Conservation (phyloP, 192 early-diverging fungal genomes). For the Linnemannia exigua region DNA sequence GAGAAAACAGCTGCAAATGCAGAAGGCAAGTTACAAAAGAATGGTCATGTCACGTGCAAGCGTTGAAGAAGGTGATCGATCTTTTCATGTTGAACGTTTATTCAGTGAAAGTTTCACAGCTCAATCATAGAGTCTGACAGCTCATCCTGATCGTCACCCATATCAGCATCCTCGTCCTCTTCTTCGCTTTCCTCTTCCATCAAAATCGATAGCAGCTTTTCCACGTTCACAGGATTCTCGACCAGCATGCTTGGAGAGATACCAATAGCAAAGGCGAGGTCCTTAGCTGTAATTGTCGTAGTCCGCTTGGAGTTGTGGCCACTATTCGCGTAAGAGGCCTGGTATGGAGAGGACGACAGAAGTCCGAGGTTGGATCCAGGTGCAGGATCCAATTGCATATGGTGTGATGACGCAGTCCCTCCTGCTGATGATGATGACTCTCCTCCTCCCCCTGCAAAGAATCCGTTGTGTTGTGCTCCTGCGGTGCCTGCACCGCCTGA, state of each 20-base stretch:
- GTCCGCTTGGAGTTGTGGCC: conserved; percentile 26
- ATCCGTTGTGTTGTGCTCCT: conserved; percentile 9
- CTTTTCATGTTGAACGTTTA: background rate
- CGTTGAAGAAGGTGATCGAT: background rate
- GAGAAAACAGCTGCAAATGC: background rate
- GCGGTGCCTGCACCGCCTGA: conserved; percentile 1
- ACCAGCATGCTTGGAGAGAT: conserved; percentile 75
- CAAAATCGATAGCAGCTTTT: conserved; percentile 63
- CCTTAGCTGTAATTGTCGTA: conserved; percentile 63
- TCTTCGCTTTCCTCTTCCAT: conserved; percentile 67
- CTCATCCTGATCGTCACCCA: conserved; percentile 54
- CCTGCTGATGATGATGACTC: background rate
- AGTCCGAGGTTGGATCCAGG: background rate
- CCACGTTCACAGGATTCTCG: conserved; percentile 73
- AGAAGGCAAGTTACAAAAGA: background rate
- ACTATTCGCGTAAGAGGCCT: conserved; percentile 23
- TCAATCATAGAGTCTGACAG: conserved; percentile 44
- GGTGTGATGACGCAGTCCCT: background rate
- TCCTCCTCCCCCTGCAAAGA: conserved; percentile 22
- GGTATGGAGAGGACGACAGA: conserved; percentile 7
- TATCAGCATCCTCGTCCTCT: conserved; percentile 61
- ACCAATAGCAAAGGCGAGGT: conserved; percentile 75
- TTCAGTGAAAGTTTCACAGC: background rate
- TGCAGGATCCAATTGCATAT: background rate
- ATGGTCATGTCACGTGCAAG: conserved; percentile 3